Base-by-base conservation (phyloP, 176 grass and related monocot species). In the Musa itinerans region DNA sequence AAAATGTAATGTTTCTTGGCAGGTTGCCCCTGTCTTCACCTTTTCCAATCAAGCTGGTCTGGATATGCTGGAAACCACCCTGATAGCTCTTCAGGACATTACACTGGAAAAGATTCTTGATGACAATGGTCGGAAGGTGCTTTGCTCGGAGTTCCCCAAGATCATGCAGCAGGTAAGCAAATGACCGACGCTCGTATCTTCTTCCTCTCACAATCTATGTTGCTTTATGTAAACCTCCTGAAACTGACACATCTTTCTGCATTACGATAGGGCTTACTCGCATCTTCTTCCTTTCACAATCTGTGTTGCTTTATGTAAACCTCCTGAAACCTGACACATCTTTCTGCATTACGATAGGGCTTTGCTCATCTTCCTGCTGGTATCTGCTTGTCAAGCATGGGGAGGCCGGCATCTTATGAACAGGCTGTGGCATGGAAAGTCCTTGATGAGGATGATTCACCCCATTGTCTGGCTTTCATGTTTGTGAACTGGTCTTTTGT, bases 41-140 rank as follows among this genome's bases (percentile, higher is more conserved):
- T 99, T 99, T 54, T 89, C 91, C 15, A 99, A 99, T 68, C 91
- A 99, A 85, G 88, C 90, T 73, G 96, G 96, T n/a, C 86, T 99
- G 26, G 92, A 99, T 87, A 95, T 99, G 96, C 69, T 99, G 71
- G 96, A 99, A 86, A 99, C 96, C 64, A 88, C 96, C 57, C 81
- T 99, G 23, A 54, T 99, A 53, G 91, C 96, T 13, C 86, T 99
- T 26, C 96, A 99, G 87, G 96, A 99, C 50, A 92, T 99, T 76
- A 88, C 86, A 56, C 71, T 99, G 70, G 96, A 99, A 81, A 96
- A 96, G 73, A 96, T 96, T 26, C 92, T 96, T 19, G 85, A 92
- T 34, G 90, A 92, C 74, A 53, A 77, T 72, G 93, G 87, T 6
- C 78, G 84, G 21, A 96, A 92, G 83, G 80, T 73, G 20, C 29